A percentile compares a stretch with the other conserved stretches of the same genome.
Evolutionary conservation across 495 filamentous ascomycete genomes (phyloP).

Genomic region (Daldinia concentrica): DNA sequence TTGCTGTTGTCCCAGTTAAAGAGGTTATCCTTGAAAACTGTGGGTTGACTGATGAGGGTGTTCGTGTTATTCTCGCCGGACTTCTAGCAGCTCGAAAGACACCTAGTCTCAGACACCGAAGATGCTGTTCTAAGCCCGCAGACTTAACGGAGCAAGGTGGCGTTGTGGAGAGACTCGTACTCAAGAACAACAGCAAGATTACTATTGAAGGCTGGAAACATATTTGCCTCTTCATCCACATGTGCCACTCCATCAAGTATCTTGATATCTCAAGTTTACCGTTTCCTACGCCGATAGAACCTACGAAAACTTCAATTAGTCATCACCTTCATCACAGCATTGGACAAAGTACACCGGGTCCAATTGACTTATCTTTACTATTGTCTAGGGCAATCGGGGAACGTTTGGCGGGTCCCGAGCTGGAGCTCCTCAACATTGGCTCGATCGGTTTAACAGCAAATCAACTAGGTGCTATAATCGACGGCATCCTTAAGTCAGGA

Average conservation of each 20-base stretch:
- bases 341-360: slow-evolving; percentile 26
- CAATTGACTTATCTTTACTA: slow-evolving; percentile 53
- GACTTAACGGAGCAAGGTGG: slow-evolving; percentile 63
- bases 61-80: slow-evolving; percentile 86
- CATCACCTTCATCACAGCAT: slow-evolving; percentile 32
- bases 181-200: slow-evolving; percentile 90
- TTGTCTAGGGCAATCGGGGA: slow-evolving; percentile 79
- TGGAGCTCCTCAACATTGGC: slow-evolving; percentile 86
- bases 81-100: slow-evolving; percentile 81
- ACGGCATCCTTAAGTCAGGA: slow-evolving; percentile 77
- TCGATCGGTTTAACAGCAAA: slow-evolving; percentile 76
- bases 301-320: slow-evolving; percentile 34
- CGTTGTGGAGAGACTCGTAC: slow-evolving; percentile 82
- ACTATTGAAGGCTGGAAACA: slow-evolving; percentile 89
- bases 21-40: slow-evolving; percentile 87
- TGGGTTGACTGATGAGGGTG: slow-evolving; percentile 82
- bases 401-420: slow-evolving; percentile 74
- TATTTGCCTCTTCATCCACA: slow-evolving; percentile 87
- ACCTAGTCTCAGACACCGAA: slow-evolving; percentile 55
- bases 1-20: slow-evolving; percentile 90
- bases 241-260: slow-evolving; percentile 84
- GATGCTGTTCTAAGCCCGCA: slow-evolving; percentile 41
- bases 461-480: slow-evolving; percentile 76
- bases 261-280: slow-evolving; percentile 86
- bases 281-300: slow-evolving; percentile 67